Base-by-base conservation (phyloP, 768 basidiomycete species). In the Panaeolus cyanescens region DNA sequence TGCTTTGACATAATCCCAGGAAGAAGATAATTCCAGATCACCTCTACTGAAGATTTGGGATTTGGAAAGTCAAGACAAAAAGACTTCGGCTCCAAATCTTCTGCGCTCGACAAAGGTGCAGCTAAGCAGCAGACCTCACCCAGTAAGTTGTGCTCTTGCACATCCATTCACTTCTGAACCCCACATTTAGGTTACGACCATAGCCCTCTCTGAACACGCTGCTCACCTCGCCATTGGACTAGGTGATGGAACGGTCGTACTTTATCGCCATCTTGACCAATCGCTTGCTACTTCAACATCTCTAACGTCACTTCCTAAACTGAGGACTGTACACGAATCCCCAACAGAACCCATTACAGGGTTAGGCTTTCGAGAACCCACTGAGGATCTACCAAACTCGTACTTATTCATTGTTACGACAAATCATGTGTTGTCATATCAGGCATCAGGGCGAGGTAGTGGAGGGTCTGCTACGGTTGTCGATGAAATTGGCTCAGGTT, bases 11-110 rank as follows among this genome's bases (percentile, higher is more conserved):
- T 54, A 6, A 39, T 22, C 22, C 36, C 69, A 94, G 93, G 93
- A 95, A 76, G 93, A 96, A 71, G 85, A 88, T 57, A 67, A 80
- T 4, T 77, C 86, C 12, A 80, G 86, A 12, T 82, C 87, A 30
- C 90, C 91, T 0, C 69, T 93, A 17, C 75, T 95, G 53, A 96
- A 95, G 72, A 86, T 97, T 54, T 98, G 96, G 96, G 92, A 96
- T 73, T 74, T 98, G 30, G 81, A 85, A 40, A 87, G 83, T 61
- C 80, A 75, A 31, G 89, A 92, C 73, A 88, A 85, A 77, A 87
- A 84, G 70, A 83, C 82, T 8, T 81, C 80, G 36, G 73, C 78
- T 2, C 93, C 91, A 5, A 73, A 77, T 28, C 80, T 93, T 32
- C 78, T 94, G 19, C 86, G 93, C 42, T 93, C 88, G 7, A 82